A percentile compares a stretch with the other conserved stretches of the same genome.
Conservation (phyloP, 1,139 yeast species). For the Geotrichum candidum region DNA sequence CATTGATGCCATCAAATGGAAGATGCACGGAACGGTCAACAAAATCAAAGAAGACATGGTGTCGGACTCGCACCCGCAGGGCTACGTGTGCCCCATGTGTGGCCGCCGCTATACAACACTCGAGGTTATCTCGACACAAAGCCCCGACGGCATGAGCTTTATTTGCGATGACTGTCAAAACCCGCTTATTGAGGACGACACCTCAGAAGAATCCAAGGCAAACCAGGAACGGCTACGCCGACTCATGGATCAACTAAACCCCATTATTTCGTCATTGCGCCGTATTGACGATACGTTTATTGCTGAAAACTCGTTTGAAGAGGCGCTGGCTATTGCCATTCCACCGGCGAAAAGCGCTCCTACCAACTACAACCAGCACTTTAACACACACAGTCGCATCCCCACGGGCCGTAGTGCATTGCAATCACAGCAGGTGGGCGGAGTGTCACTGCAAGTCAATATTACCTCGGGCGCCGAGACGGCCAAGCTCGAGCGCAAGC, state of each 20-base stretch:
- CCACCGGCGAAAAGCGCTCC: conserved; percentile 45
- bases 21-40: conserved; percentile 80
- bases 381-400: conserved; percentile 19
- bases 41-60: conserved; percentile 74
- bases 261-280: conserved; percentile 75
- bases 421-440: conserved; percentile 37
- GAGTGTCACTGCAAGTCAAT: conserved; percentile 68
- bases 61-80: conserved; percentile 80
- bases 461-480: conserved; percentile 89
- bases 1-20: conserved; percentile 94
- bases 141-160: conserved; percentile 75
- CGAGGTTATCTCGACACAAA: conserved; percentile 77
- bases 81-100: conserved; percentile 86
- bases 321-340: conserved; percentile 67
- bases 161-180: conserved; percentile 81
- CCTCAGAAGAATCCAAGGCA: conserved; percentile 72
- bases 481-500: conserved; percentile 48
- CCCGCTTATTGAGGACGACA: conserved; percentile 75
- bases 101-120: conserved; percentile 72
- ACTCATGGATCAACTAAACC: conserved; percentile 85
- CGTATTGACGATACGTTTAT: conserved; percentile 79
- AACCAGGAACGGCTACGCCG: conserved; percentile 78
- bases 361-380: neutral
- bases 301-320: conserved; percentile 83
- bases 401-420: conserved; percentile 20